Evolutionary conservation across 768 basidiomycete genomes (phyloP), one percentile per base, ranked within the genome.

Genomic region (Suillus alpinus): DNA sequence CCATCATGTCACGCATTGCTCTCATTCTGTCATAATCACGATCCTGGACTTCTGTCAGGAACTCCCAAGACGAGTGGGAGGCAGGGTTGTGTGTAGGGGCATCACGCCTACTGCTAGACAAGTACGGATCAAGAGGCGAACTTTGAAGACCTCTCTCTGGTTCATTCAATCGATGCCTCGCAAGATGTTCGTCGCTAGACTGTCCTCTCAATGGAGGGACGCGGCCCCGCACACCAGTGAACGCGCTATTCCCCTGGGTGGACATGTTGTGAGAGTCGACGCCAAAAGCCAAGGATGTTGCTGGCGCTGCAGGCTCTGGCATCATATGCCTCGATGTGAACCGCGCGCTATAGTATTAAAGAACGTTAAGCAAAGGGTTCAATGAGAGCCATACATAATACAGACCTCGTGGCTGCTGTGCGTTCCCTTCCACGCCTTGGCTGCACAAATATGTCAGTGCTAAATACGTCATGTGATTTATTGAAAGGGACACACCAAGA

Each of bases 371-470:
- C 20, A 36, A 39, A 29, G 39, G 23, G 16, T 39, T 39, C 23
- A 18, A 55, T n/a, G 37, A 16, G 13, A 26, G 53, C 36, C 26
- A 55, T 55, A 26, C 37, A 39, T 39, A 39, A 29, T 23, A 39
- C 53, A 10, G 37, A 55, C 53, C 53, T 55, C 37, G 53, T 18
- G 53, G 23, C 53, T 55, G 37, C 53, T 55, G 53, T 55, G 26
- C 26, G 37, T 37, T 55, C 53, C 26, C 53, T 55, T 55, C 53
- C 53, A 55, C 53, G 53, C 53, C 53, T 39, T 7, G 53, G 37
- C 53, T 55, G 37, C 18, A 55, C 53, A 55, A 6, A 39, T 55
- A 55, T 18, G 16, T 55, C 37, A 53, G 23, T 37, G 4, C 23
- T 16, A 55, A 55, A 39, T 18, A 39, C 14, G 23, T 40, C 53